Percentiles rank a stretch among this genome's conserved stretches.
Conservation (phyloP, 1,139 yeast genomes). For the Kodamaea alishanica region DNA sequence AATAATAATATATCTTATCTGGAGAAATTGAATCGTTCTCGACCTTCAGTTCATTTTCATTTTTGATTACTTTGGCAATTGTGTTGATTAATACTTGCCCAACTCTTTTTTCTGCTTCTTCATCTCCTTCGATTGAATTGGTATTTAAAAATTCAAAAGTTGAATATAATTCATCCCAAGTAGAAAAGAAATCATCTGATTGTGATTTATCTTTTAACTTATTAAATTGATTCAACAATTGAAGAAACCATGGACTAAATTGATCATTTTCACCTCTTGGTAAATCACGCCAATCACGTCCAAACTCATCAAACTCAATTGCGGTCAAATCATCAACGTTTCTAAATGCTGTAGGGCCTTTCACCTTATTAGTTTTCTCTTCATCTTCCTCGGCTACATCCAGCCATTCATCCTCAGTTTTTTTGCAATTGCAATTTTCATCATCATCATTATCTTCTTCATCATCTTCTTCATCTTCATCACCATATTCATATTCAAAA, state of each 20-base stretch:
- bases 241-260: conserved; percentile 20
- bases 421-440: conserved; percentile 1
- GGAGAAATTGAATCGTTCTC: conserved; percentile 34
- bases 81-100: conserved; percentile 45
- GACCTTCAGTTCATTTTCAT: conserved; percentile 12
- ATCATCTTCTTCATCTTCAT: conserved; percentile 26
- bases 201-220: conserved; percentile 17
- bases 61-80: conserved; percentile 50
- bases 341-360: conserved; percentile 9
- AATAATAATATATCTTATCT: conserved; percentile 46
- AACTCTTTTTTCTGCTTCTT: conserved; percentile 26
- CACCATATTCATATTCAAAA: conserved; percentile 57
- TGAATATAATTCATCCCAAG: conserved; percentile 30
- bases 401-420: conserved; percentile 5
- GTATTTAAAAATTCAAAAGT: conserved; percentile 28
- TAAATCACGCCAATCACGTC: conserved; percentile 68
- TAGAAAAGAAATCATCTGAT: conserved; percentile 27
- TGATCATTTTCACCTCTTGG: conserved; percentile 53
- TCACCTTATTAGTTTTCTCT: background rate
- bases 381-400: conserved; percentile 5
- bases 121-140: conserved; percentile 25
- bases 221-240: conserved; percentile 16
- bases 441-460: conserved; percentile 12
- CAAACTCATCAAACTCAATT: conserved; percentile 53
- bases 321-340: conserved; percentile 14